Conservation (phyloP, 805 yeast genomes). For the Kodamaea kaohsiungensis region DNA sequence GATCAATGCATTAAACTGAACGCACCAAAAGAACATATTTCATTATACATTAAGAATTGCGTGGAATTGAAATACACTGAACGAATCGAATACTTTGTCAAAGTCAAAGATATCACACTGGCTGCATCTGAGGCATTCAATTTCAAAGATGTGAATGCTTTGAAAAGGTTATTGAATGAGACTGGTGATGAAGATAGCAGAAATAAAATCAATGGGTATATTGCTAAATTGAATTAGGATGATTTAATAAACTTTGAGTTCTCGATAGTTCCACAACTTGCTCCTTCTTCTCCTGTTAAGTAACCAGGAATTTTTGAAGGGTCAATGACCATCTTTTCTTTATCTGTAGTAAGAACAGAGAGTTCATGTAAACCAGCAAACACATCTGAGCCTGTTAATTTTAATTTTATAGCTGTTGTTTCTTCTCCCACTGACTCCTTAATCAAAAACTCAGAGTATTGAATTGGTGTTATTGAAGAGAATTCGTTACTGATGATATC, state of each 20-base stretch:
- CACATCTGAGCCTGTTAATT: conserved; percentile 65
- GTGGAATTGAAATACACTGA: conserved; percentile 43
- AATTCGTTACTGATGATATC: conserved; percentile 33
- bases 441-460: conserved; percentile 48
- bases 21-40: conserved; percentile 61
- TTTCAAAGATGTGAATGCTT: conserved; percentile 39
- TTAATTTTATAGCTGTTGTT: conserved; percentile 27
- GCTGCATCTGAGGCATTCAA: conserved; percentile 53
- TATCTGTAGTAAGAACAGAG: conserved; percentile 33
- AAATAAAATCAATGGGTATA: conserved; percentile 20
- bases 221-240: conserved; percentile 16
- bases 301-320: conserved; percentile 67
- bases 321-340: conserved; percentile 44
- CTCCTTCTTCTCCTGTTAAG: conserved; percentile 76
- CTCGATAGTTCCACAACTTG: conserved; percentile 42
- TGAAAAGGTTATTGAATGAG: conserved; percentile 19
- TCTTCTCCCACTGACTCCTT: conserved; percentile 27
- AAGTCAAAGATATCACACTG: conserved; percentile 50
- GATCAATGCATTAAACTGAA: conserved; percentile 48
- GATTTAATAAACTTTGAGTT: conserved; percentile 3
- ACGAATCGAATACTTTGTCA: conserved; percentile 50
- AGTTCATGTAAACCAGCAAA: conserved; percentile 79
- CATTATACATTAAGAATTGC: conserved; percentile 58
- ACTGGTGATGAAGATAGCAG: conserved; percentile 18
- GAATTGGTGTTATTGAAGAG: conserved; percentile 60